Evolutionary conservation across 2,329 filamentous ascomycete species (phyloP), one percentile per base, ranked within the genome.

Genomic region (Raffaelea albimanens): DNA sequence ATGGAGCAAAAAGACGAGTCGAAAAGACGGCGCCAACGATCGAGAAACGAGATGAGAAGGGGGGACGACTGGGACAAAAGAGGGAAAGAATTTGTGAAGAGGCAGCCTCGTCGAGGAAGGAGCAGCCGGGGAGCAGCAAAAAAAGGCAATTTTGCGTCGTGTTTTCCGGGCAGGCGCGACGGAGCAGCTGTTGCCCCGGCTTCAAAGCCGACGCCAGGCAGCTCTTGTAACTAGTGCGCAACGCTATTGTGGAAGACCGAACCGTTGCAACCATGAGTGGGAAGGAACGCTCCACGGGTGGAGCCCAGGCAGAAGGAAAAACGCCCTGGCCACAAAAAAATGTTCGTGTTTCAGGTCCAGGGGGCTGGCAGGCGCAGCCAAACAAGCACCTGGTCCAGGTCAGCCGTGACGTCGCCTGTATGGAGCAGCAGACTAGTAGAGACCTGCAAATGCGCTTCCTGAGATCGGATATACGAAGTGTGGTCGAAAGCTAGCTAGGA

Each of bases 281-380:
- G 43, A 14, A 22, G 31, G 43, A 33, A 36, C 43, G 43, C n/a
- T 44, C 3, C 34, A 11, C 21, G n/a, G 13, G 43, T 39, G 43
- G 43, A 21, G 43, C 21, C 22, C 29, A 10, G 29, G 23, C 25
- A 29, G 18, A 33, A 11, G n/a, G 18, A n/a, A 39, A 29, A 29
- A 29, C 25, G 25, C 25, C 25, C 25, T 13, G 25, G 25, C 25
- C 25, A 29, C 18, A 21, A 19, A 19, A 39, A 20, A 33, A 39
- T 11, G 43, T 29, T 14, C 9, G 18, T 19, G 43, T 44, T 44
- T 44, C 43, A 44, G 43, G 43, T 14, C 21, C 23, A 33, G 21
- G 40, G 22, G 36, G n/a, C 19, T n/a, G 36, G n/a, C 19, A 44
- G 43, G 43, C 43, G 43, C 43, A 44, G 43, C 43, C 36, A 21